Conservation (phyloP, 257 asterid species). For the Nicotiana obtusifolia region DNA sequence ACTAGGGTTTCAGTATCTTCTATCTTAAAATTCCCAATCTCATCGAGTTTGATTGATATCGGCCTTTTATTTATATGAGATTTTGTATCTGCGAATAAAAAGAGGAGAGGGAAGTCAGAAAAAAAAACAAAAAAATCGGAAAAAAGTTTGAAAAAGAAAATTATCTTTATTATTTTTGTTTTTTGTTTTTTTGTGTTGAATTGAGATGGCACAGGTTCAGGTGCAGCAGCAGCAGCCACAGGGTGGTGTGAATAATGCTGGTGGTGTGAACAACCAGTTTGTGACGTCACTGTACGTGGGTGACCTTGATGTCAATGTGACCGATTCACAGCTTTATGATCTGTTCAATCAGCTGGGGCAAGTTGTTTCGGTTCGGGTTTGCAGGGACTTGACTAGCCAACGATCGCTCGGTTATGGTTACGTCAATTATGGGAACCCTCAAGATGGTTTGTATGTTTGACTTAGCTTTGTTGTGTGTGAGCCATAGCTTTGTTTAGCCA, state of each 20-base stretch:
- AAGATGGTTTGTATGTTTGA: constrained; percentile 52
- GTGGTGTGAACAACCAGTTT: constrained; percentile 39
- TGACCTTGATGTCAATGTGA: constrained; percentile 70
- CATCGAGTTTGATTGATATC: constrained; percentile 5
- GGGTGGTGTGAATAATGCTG: constrained; percentile 29
- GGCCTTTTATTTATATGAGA: constrained; percentile 1
- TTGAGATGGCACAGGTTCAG: constrained; percentile 81
- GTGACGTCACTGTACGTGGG: constrained; percentile 90
- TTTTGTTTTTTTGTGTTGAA: constrained; percentile 15
- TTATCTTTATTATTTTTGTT: neutral
- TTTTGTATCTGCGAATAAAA: constrained; percentile 43
- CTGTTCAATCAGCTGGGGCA: constrained; percentile 80
- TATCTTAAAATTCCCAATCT: constrained; percentile 11
- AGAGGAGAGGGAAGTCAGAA: constrained; percentile 89
- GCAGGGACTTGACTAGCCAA: constrained; percentile 70
- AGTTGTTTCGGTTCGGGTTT: constrained; percentile 92
- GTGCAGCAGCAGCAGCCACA: constrained; percentile 55
- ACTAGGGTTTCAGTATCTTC: constrained; percentile 26
- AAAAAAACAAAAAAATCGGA: constrained; percentile 27
- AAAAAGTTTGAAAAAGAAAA: constrained; percentile 26
- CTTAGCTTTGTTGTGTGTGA: neutral
- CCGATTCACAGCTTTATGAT: constrained; percentile 82
- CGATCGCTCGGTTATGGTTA: constrained; percentile 89
- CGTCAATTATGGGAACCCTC: constrained; percentile 70
- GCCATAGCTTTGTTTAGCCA: neutral